Base-by-base conservation (phyloP, 306 rosid species). In the Sophora flavescens region DNA sequence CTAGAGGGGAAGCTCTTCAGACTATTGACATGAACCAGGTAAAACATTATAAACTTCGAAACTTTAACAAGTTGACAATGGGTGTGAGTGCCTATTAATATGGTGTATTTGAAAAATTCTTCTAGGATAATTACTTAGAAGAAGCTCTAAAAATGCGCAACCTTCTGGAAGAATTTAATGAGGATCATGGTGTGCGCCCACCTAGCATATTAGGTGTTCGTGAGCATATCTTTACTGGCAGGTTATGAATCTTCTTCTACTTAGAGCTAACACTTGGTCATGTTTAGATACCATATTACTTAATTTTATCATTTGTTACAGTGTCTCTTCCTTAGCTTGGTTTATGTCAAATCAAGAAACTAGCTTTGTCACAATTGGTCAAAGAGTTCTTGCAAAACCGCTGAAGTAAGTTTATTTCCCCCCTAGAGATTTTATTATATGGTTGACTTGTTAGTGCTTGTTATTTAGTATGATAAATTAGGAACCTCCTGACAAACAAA, bases 301-400 rank as follows among this genome's bases (percentile, higher is more conserved):
- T 53, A 67, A 68, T 57, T 73, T 82, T 58, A 70, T 62, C 13
- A 54, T 73, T 53, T 66, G 60, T 63, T 79, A 74, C 97, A 95
- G 97, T 92, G 99, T 92, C 47, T 95, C 99, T 39, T 95, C 99
- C 50, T 82, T 92, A 85, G 99, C 99, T 70, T 95, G 99, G 99
- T 95, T 95, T 84, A 95, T 95, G 99, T 92, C 99, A 80, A 95
- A 95, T 86, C 99, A 95, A 89, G 99, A 95, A 87, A 89, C 94
- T 68, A 90, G 97, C 83, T 95, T 95, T 68, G 99, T 95, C 78
- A 95, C 99, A 44, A 83, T 95, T 67, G 99, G 99, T 61, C 99
- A 95, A 81, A 89, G 99, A 78, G 97, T 92, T 79, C 96, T 95
- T 62, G 99, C 99, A 79, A 89, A 92, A 80, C 97, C 99, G 30